Conservation (phyloP, 805 yeast species). For the Yarrowia sp. region DNA sequence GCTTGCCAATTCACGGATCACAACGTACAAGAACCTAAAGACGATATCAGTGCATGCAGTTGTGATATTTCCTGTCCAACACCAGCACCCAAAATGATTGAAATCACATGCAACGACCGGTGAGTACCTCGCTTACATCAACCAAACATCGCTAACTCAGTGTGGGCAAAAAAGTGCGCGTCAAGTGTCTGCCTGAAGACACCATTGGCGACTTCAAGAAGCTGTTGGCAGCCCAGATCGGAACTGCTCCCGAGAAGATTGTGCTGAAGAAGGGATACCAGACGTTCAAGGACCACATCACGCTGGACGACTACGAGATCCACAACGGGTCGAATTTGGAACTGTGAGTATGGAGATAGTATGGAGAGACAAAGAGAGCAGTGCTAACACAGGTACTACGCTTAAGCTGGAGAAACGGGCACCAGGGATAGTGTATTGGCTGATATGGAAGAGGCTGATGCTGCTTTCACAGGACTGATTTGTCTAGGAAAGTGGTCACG, state of each 20-base stretch:
- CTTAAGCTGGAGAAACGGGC: constrained; percentile 4
- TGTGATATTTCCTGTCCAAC: neutral
- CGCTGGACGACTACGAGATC: constrained; percentile 90
- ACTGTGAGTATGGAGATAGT: constrained; percentile 46
- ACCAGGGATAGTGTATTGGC: too few relatives aligned
- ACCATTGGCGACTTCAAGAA: constrained; percentile 87
- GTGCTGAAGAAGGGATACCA: constrained; percentile 81
- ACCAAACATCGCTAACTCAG: constrained; percentile 38
- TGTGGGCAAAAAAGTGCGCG: constrained; percentile 81
- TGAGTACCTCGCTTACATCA: constrained; percentile 35
- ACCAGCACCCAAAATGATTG: constrained; percentile 63
- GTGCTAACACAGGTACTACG: constrained; percentile 26
- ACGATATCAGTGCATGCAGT: neutral
- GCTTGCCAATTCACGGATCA: too few relatives aligned
- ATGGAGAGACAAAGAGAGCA: too few relatives aligned
- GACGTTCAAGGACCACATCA: constrained; percentile 82
- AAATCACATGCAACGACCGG: constrained; percentile 70
- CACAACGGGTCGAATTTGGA: constrained; percentile 88
- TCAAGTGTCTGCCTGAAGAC: constrained; percentile 84
- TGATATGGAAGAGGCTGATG: too few relatives aligned
- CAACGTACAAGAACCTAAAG: too few relatives aligned
- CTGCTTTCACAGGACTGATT: too few relatives aligned
- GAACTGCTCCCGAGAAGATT: constrained; percentile 61
- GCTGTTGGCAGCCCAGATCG: constrained; percentile 77
- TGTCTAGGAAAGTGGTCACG: too few relatives aligned